phyloP scores from a whole-genome alignment of 2,329 filamentous ascomycete genomes.

The Beauveria sp. region DNA sequence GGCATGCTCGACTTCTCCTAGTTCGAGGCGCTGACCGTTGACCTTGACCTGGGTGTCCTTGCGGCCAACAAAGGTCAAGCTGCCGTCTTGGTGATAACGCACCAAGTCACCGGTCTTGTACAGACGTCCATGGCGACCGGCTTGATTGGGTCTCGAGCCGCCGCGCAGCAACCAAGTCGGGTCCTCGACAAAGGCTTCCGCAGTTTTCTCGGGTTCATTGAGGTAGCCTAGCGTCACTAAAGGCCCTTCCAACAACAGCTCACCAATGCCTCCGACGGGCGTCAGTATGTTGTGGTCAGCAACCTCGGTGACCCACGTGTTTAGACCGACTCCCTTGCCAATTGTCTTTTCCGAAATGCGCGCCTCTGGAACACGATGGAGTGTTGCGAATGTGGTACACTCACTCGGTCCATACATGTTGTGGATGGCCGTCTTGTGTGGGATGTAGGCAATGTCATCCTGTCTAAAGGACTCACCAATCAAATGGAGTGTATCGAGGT shows the following conservation, averaged over 20 bases:
- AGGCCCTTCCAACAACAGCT: conserved; percentile 17
- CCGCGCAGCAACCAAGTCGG: conserved; percentile 8
- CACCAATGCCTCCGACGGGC: conserved; percentile 14
- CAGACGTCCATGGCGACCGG: conserved; percentile 11
- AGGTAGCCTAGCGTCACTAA: conserved; percentile 17
- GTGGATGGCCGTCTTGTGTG: neutral
- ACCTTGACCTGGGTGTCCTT: conserved; percentile 49
- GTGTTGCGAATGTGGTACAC: conserved; percentile 1
- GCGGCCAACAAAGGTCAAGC: conserved; percentile 37
- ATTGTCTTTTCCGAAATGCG: neutral
- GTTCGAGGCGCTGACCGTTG: conserved; percentile 44
- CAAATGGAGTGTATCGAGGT: neutral
- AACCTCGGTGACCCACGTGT: neutral
- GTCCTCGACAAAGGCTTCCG: conserved; percentile 17
- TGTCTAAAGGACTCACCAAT: conserved; percentile 1
- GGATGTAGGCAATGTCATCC: neutral
- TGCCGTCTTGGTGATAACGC: conserved; percentile 25
- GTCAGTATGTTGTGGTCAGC: conserved; percentile 11
- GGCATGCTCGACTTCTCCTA: conserved; percentile 20
- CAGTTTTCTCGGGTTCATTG: conserved; percentile 14
- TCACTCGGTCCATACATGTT: conserved; percentile 4
- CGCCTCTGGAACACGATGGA: neutral
- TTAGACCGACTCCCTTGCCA: neutral
- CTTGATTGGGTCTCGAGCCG: neutral
- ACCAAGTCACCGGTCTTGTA: conserved; percentile 26